Evolutionary conservation across 2,329 filamentous ascomycete genomes (phyloP).

Genomic region (Zopfia rhizophila): DNA sequence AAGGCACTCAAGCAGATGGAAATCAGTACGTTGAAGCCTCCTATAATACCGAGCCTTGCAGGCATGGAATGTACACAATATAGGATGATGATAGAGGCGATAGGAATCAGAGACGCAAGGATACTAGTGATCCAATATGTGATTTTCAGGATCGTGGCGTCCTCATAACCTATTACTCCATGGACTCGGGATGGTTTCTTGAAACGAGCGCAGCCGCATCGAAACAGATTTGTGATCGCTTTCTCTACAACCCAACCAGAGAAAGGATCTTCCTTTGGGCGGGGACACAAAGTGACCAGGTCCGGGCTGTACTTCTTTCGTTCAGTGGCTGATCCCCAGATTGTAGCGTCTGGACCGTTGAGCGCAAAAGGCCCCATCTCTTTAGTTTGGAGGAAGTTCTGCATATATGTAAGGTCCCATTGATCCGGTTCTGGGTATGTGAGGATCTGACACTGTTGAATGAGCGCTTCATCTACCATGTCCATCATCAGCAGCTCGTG

Average conservation of each 20-base stretch:
- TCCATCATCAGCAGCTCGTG: too few species aligned
- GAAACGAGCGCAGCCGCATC: slow-evolving; percentile 21
- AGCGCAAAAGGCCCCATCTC: slow-evolving; percentile 14
- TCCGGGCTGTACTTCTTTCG: slow-evolving; percentile 19
- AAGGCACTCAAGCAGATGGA: slow-evolving; percentile 14
- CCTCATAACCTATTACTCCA: background rate
- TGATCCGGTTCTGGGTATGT: slow-evolving; percentile 9
- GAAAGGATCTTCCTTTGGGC: slow-evolving; percentile 28
- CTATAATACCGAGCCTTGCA: slow-evolving; percentile 14
- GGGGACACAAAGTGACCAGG: slow-evolving; percentile 23
- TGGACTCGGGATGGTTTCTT: slow-evolving; percentile 21
- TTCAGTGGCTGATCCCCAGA: slow-evolving; percentile 10
- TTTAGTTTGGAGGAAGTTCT: slow-evolving; percentile 15
- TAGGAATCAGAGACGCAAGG: slow-evolving; percentile 18
- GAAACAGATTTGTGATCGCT: slow-evolving; percentile 14
- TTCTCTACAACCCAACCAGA: slow-evolving; percentile 26
- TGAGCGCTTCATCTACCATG: slow-evolving; percentile 12
- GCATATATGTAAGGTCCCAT: slow-evolving; percentile 20
- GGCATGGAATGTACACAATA: slow-evolving; percentile 3
- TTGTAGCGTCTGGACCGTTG: slow-evolving; percentile 10
- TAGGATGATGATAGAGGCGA: slow-evolving; percentile 17
- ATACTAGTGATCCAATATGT: slow-evolving; percentile 20
- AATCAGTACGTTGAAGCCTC: slow-evolving; percentile 16
- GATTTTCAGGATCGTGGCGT: slow-evolving; percentile 9
- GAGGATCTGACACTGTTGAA: slow-evolving; percentile 19